Conservation (phyloP, 2,329 filamentous ascomycete genomes). For the Sporothrix protearum region DNA sequence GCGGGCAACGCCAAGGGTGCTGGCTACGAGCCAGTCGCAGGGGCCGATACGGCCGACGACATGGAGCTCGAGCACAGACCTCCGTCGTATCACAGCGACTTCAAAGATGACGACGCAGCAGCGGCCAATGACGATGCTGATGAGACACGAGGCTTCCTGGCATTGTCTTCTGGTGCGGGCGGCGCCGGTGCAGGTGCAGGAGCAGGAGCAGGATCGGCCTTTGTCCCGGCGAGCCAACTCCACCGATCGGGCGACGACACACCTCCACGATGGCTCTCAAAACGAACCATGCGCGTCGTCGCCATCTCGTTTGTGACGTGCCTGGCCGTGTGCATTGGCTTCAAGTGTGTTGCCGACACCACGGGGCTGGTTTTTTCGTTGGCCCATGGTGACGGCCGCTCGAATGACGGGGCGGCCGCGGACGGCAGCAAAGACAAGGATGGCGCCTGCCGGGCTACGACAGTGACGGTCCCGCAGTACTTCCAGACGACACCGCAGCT, state of each 20-base stretch:
- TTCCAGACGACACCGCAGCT: slow-evolving; percentile 60
- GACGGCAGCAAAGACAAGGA: background rate
- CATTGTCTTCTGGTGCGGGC: background rate
- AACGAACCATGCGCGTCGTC: slow-evolving; percentile 24
- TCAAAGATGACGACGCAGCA: slow-evolving; percentile 13
- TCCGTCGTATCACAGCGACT: background rate
- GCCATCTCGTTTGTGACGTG: slow-evolving; percentile 29
- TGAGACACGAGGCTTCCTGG: slow-evolving; percentile 23
- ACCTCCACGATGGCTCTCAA: slow-evolving; percentile 21
- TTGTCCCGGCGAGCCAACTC: background rate
- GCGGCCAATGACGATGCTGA: slow-evolving; percentile 15
- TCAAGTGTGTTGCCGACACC: slow-evolving; percentile 30
- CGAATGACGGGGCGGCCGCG: background rate
- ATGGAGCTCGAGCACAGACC: slow-evolving; percentile 15
- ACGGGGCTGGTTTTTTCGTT: slow-evolving; percentile 25
- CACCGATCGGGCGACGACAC: slow-evolving; percentile 23
- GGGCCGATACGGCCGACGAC: slow-evolving; percentile 12
- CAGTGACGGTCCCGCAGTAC: slow-evolving; percentile 52
- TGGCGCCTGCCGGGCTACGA: slow-evolving; percentile 28
- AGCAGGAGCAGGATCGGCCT: background rate
- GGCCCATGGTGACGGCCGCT: background rate
- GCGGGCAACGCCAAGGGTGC: background rate
- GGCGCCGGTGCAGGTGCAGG: no score
- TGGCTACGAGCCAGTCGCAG: slow-evolving; percentile 23
- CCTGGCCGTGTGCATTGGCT: slow-evolving; percentile 29